Evolutionary conservation across 2,329 filamentous ascomycete genomes (phyloP), one percentile per base, ranked within the genome.

Genomic region (Fusarium falciforme): DNA sequence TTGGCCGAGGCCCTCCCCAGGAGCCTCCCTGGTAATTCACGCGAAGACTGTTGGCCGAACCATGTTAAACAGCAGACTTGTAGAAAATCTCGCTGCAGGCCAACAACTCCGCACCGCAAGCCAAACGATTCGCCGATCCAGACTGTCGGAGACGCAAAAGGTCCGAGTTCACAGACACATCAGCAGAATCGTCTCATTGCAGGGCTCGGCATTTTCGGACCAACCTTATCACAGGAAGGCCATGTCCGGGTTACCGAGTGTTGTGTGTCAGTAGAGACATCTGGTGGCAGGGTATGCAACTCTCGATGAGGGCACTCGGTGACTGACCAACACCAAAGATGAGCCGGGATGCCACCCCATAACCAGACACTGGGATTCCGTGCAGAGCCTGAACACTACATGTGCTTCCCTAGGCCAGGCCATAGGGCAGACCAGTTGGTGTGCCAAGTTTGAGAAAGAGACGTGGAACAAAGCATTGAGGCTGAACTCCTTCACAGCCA

Each of bases 31-130:
- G 33, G 54, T 61, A 63, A 70, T 55, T 35, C 57, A 67, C 27
- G 31, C 66, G 57, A 61, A 62, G 31, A 33, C 17, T 70, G 68
- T 74, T 70, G 60, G 72, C 44, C 61, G 40, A 33, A 11, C 35
- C 36, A 16, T 62, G 47, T 25, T 61, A 12, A 61, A 44, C 44
- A 36, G 20, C 17, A 27, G 42, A 29, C 47, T n/a, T 59, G 44
- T 22, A 29, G 25, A 33, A 54, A 29, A n/a, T 31, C 16, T 58
- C 60, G 31, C 57, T 59, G 42, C 66, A 52, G 65, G 61, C 73
- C 73, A 75, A 75, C 72, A 70, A 57, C 55, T 17, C 57, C 17
- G 33, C 57, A 35, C 65, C 67, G 6, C 10, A 49, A 52, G 60
- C 10, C 60, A 42, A 64, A 54, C 20, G 33, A 63, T 55, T 62